A percentile compares a stretch with the other conserved stretches of the same genome.
Evolutionary conservation across 345 rosid genomes (phyloP).

Genomic region (Limnanthes douglasii): DNA sequence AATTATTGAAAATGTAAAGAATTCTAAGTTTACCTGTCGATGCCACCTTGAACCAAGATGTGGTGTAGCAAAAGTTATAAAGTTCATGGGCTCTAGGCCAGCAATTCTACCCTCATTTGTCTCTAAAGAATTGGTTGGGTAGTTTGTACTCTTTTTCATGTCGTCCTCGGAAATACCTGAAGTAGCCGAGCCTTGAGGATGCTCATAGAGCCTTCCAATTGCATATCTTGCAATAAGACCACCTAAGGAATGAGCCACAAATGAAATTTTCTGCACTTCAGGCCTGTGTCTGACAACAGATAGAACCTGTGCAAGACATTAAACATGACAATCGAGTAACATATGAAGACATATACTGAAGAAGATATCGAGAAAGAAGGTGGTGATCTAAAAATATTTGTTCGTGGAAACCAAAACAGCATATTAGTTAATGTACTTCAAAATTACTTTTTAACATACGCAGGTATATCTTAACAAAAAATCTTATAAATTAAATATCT

Average conservation of each 20-base stretch:
- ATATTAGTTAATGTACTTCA: too few relatives aligned
- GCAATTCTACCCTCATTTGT: conserved; percentile 39
- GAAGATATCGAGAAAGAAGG: too few relatives aligned
- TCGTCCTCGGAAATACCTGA: conserved; percentile 5
- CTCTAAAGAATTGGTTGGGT: conserved; percentile 12
- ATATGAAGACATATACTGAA: too few relatives aligned
- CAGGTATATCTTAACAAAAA: too few relatives aligned
- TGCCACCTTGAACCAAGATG: conserved; percentile 96
- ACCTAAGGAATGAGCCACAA: conserved; percentile 91
- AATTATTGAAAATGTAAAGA: neutral
- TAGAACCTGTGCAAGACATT: conserved; percentile 37
- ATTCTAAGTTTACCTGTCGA: conserved; percentile 45
- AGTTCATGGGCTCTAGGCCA: conserved; percentile 87
- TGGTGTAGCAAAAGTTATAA: conserved; percentile 88
- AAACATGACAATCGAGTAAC: conserved; percentile 4
- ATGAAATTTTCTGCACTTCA: conserved; percentile 63
- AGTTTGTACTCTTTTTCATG: conserved; percentile 6
- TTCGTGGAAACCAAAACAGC: neutral
- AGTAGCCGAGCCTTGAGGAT: conserved; percentile 9
- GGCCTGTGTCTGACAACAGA: conserved; percentile 43
- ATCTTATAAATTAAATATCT: too few relatives aligned
- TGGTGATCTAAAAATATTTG: too few relatives aligned
- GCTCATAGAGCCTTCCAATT: conserved; percentile 59
- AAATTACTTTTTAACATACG: too few relatives aligned
- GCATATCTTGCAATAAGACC: conserved; percentile 96